phyloP scores from a whole-genome alignment of 768 basidiomycete genomes.

The Mycena filopes region DNA sequence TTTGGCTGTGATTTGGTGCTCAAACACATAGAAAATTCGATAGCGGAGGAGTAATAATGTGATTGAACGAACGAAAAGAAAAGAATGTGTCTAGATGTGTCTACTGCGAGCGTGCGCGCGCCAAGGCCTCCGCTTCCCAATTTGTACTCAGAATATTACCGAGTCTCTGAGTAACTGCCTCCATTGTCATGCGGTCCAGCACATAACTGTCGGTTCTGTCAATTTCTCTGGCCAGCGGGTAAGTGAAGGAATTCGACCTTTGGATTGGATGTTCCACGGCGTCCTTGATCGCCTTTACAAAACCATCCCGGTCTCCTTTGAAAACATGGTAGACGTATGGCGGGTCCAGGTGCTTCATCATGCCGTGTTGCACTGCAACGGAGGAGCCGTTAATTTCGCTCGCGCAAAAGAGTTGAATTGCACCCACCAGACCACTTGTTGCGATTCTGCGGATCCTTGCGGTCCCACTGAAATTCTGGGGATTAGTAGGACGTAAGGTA shows the following conservation, averaged over 20 bases:
- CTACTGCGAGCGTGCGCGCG: no score
- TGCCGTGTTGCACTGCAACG: constrained; percentile 40
- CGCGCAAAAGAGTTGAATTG: background rate
- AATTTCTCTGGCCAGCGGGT: background rate
- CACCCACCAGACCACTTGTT: constrained; percentile 35
- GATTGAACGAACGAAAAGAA: no score
- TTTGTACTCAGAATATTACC: constrained; percentile 41
- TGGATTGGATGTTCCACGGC: constrained; percentile 44
- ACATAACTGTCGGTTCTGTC: constrained; percentile 37
- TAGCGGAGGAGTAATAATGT: no score
- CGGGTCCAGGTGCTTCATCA: constrained; percentile 41
- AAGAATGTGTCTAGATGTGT: no score
- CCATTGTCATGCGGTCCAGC: constrained; percentile 43
- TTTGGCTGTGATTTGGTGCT: no score
- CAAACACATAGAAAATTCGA: no score
- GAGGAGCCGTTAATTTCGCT: background rate
- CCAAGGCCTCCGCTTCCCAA: constrained; percentile 40
- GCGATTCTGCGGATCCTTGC: constrained; percentile 39
- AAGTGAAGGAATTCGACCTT: constrained; percentile 29
- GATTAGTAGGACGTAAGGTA: constrained; percentile 23
- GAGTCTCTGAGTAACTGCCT: constrained; percentile 33
- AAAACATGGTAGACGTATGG: constrained; percentile 50
- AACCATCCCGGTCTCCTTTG: constrained; percentile 40
- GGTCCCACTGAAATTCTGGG: constrained; percentile 42
- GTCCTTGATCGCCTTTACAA: constrained; percentile 40